A percentile compares a stretch with the other conserved stretches of the same genome.
Evolutionary conservation across 257 asterid species (phyloP).

Genomic region (Orobanche coerulescens): DNA sequence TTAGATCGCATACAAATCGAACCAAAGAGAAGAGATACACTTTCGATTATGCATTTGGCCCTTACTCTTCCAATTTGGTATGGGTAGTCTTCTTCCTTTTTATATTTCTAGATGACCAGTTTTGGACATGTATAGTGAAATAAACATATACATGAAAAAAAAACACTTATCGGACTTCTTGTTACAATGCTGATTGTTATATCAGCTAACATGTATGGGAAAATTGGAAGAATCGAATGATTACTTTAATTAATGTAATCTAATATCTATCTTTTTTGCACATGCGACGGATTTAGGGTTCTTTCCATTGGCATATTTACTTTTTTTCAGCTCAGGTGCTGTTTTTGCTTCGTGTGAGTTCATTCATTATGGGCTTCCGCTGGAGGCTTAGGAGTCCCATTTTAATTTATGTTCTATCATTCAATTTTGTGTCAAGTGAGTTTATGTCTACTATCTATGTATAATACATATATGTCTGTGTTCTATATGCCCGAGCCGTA

Average conservation of each 20-base stretch:
- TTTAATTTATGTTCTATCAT: no score
- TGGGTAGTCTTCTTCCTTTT: conserved; percentile 5
- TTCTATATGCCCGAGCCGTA: no score
- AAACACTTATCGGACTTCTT: neutral
- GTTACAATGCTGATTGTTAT: conserved; percentile 5
- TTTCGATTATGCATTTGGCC: conserved; percentile 82
- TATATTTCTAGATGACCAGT: neutral
- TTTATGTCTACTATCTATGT: no score
- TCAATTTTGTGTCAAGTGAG: no score
- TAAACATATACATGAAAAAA: neutral
- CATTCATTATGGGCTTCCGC: no score
- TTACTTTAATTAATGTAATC: neutral
- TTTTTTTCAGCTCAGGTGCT: no score
- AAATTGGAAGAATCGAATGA: neutral
- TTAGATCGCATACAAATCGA: conserved; percentile 70
- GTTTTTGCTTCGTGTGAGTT: no score
- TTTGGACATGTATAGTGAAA: neutral
- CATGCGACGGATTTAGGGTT: no score
- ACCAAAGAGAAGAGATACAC: conserved; percentile 64
- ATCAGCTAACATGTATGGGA: neutral
- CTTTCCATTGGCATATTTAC: no score
- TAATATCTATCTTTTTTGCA: no score
- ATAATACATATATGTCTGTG: no score
- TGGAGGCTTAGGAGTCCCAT: no score
- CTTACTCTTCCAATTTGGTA: conserved; percentile 60